Percentiles rank a stretch among this genome's conserved stretches.
Conservation (phyloP, 805 yeast species). For the Candida bentonensis region DNA sequence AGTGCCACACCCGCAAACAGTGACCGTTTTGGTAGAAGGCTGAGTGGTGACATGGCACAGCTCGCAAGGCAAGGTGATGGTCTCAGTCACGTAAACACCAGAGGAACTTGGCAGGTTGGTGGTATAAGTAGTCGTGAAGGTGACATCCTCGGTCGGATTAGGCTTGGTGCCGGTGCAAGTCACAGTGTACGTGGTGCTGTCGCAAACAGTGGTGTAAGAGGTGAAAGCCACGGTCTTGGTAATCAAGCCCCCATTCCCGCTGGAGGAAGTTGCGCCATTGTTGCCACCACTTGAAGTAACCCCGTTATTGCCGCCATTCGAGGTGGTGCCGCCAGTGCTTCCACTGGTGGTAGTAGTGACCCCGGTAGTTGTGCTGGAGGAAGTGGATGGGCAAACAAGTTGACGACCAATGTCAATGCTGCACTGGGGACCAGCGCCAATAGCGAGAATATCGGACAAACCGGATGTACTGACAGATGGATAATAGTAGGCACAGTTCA, state of each 20-base stretch:
- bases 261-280: background rate
- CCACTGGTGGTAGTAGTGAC: background rate
- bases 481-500: background rate
- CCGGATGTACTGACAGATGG: background rate
- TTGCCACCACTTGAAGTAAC: background rate
- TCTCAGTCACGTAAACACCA: background rate
- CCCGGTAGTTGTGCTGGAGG: background rate
- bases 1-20: background rate
- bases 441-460: background rate
- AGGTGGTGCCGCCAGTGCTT: background rate
- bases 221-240: background rate
- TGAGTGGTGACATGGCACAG: background rate
- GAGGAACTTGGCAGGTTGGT: background rate
- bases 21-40: background rate
- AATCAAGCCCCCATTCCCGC: background rate
- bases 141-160: background rate
- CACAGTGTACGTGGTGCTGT: background rate
- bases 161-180: background rate
- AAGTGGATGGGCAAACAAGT: background rate
- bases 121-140: background rate
- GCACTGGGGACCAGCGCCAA: background rate
- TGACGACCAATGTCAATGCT: background rate
- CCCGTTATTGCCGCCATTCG: background rate
- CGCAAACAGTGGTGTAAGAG: background rate
- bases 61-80: background rate